These are phyloP conservation scores for Datura wrightii DNA, from an alignment of 257 asterid genomes.

Conservation along the genomic window DNA sequence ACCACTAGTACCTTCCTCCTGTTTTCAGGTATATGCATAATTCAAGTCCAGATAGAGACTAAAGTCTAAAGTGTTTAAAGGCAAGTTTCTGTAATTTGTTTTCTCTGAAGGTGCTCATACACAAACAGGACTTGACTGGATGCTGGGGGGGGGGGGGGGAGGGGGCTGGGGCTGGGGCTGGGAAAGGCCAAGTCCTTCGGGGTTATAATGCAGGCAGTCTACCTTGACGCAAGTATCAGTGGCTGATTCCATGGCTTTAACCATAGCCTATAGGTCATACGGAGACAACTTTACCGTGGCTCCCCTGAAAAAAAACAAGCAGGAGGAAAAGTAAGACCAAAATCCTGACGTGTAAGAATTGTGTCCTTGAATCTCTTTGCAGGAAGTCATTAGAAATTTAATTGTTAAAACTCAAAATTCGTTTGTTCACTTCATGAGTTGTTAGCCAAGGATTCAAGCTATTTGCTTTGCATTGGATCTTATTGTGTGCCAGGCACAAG, in stretches of 20 bases:
- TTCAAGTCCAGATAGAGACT: slow-evolving; percentile 15
- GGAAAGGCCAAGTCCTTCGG: not conserved
- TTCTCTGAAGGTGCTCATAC: slow-evolving; percentile 1
- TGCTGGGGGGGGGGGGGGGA: too few species aligned
- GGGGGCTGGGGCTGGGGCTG: too few species aligned
- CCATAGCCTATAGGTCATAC: not conserved
- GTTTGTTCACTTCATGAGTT: slow-evolving; percentile 6
- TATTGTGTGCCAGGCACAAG: not conserved
- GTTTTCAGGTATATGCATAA: not conserved
- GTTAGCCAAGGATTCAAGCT: not conserved
- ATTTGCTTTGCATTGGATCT: slow-evolving; percentile 4
- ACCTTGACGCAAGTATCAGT: not conserved
- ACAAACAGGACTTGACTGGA: not conserved
- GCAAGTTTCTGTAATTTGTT: not conserved
- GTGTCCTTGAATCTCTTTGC: slow-evolving; percentile 5
- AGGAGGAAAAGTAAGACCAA: not conserved
- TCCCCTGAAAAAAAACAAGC: not conserved
- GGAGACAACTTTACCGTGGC: not conserved
- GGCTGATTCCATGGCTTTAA: not conserved
- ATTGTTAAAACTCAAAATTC: not conserved
- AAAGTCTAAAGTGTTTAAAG: not conserved
- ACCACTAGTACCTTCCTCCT: not conserved
- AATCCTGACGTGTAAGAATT: not conserved
- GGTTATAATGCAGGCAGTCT: not conserved
- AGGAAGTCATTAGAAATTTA: slow-evolving; percentile 12